phyloP scores from a whole-genome alignment of 108 stramenopile genomes.

The Mayamaea pseudoterrestris region DNA sequence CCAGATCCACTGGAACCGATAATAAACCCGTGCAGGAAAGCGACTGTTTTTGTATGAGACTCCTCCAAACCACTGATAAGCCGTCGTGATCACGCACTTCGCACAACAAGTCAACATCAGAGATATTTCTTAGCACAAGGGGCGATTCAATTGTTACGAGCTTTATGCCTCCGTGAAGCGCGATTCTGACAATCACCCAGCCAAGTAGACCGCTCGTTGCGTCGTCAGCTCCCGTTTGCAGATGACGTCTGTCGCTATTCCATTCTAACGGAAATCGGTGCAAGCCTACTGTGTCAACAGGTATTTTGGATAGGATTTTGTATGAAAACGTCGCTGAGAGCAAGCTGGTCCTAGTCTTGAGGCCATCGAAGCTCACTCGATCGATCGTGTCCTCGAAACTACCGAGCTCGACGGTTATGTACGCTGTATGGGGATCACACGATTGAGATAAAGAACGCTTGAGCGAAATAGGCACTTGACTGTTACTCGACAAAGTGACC shows the following conservation, averaged over 20 bases:
- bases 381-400: slow-evolving; percentile 28
- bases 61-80: slow-evolving; percentile 19
- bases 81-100: slow-evolving; percentile 24
- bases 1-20: slow-evolving; percentile 35
- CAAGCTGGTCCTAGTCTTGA: slow-evolving; percentile 16
- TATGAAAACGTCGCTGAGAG: slow-evolving; percentile 23
- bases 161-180: slow-evolving; percentile 34
- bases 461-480: slow-evolving; percentile 31
- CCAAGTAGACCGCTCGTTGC: too few species aligned
- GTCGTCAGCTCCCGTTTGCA: slow-evolving; percentile 7
- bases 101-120: slow-evolving; percentile 23
- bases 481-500: slow-evolving; percentile 13
- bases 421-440: slow-evolving; percentile 43
- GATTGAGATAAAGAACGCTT: slow-evolving; percentile 35
- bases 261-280: slow-evolving; percentile 27
- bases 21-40: too few species aligned
- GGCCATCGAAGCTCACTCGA: slow-evolving; percentile 13
- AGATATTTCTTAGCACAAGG: slow-evolving; percentile 26
- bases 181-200: slow-evolving; percentile 36
- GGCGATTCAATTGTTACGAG: slow-evolving; percentile 52
- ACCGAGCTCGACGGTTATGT: slow-evolving; percentile 35
- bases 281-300: slow-evolving; percentile 50
- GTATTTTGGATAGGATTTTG: slow-evolving; percentile 29
- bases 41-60: too few species aligned
- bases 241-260: slow-evolving; percentile 10